Conservation (phyloP, 495 filamentous ascomycete genomes). For the Aspergillus saccharolyticus region DNA sequence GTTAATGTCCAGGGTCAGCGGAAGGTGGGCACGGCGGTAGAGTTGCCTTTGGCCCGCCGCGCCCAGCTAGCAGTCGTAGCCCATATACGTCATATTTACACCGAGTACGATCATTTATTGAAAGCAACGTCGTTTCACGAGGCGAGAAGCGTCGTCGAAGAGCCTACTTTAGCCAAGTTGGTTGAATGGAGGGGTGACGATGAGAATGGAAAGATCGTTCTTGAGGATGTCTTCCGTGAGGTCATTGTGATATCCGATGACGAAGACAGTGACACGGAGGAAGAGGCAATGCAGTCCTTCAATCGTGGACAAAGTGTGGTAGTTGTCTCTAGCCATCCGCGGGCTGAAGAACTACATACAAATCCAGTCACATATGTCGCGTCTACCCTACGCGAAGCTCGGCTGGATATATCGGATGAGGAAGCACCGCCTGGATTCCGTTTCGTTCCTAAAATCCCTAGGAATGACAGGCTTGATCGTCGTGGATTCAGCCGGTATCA, state of each 20-base stretch:
- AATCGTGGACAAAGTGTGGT: slow-evolving; percentile 36
- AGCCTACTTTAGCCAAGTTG: slow-evolving; percentile 63
- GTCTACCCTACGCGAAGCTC: slow-evolving; percentile 13
- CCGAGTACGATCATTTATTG: slow-evolving; percentile 77
- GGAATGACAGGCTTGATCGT: slow-evolving; percentile 32
- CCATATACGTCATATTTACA: slow-evolving; percentile 82
- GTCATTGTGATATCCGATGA: slow-evolving; percentile 79
- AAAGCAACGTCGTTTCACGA: slow-evolving; percentile 58
- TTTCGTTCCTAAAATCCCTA: slow-evolving; percentile 25
- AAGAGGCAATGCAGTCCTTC: slow-evolving; percentile 11
- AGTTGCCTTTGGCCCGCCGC: slow-evolving; percentile 64
- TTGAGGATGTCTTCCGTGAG: slow-evolving; percentile 77
- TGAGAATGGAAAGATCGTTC: slow-evolving; percentile 65
- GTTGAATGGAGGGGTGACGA: slow-evolving; percentile 87
- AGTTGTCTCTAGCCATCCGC: slow-evolving; percentile 34
- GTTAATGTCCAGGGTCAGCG: slow-evolving; percentile 38
- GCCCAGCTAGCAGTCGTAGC: slow-evolving; percentile 80
- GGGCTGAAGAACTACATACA: slow-evolving; percentile 30
- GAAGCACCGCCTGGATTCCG: slow-evolving; percentile 36
- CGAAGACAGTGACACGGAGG: slow-evolving; percentile 59
- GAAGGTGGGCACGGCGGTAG: slow-evolving; percentile 64
- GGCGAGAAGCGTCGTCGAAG: slow-evolving; percentile 66
- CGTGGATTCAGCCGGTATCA: slow-evolving; percentile 47
- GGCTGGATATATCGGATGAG: slow-evolving; percentile 31
- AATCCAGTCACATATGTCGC: slow-evolving; percentile 23